phyloP scores from a whole-genome alignment of 805 yeast genomes.

The Lachancea dasiensis region DNA sequence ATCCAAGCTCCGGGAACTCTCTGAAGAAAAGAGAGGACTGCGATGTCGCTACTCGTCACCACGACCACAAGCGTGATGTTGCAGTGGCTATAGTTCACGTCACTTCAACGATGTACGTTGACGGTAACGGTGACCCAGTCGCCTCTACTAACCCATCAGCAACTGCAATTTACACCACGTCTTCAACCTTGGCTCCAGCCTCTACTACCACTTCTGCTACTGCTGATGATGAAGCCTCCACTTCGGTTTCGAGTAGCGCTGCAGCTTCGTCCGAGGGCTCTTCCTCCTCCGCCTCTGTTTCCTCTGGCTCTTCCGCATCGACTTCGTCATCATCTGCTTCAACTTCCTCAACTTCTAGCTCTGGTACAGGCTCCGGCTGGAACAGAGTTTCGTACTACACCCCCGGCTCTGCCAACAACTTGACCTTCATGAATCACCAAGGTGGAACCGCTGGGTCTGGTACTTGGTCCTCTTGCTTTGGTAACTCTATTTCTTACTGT shows the following conservation, averaged over 20 bases:
- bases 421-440: conserved; percentile 75
- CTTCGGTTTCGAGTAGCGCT: conserved; percentile 12
- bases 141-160: conserved; percentile 26
- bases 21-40: conserved; percentile 39
- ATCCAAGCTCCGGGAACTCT: conserved; percentile 46
- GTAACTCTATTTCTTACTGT: conserved; percentile 85
- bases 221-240: conserved; percentile 13
- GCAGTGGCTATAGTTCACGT: conserved; percentile 63
- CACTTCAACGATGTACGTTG: conserved; percentile 71
- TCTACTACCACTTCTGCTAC: conserved; percentile 13
- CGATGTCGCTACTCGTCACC: conserved; percentile 36
- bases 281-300: conserved; percentile 20
- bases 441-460: conserved; percentile 89
- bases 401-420: conserved; percentile 65
- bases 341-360: conserved; percentile 34
- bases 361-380: conserved; percentile 56
- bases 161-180: conserved; percentile 13
- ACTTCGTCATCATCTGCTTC: conserved; percentile 30
- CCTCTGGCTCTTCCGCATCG: conserved; percentile 29
- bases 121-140: conserved; percentile 43
- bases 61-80: conserved; percentile 50
- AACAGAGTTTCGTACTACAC: conserved; percentile 66
- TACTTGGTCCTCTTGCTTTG: conserved; percentile 77
- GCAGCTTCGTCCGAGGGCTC: conserved; percentile 17
- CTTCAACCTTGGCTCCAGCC: conserved; percentile 25